Percentiles rank a stretch among this genome's conserved stretches.
Conservation (phyloP, 2,329 filamentous ascomycete species). For the Clonostachys solani region DNA sequence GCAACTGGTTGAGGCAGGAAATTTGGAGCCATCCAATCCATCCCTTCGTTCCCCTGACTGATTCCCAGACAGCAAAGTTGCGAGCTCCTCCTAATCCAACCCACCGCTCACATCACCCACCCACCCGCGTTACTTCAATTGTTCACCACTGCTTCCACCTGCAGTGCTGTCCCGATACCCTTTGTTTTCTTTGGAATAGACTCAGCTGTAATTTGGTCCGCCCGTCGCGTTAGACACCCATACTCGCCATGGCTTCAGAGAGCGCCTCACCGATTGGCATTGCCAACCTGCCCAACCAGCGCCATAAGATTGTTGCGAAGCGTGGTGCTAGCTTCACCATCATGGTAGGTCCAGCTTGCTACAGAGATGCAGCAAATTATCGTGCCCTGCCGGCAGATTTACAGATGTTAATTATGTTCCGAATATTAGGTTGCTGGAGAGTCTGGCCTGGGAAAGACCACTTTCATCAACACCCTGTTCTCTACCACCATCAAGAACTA, state of each 20-base stretch:
- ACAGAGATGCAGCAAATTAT: neutral
- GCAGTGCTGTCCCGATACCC: neutral
- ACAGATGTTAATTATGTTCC: neutral
- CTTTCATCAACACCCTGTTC: conserved; percentile 99
- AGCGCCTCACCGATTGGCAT: conserved; percentile 68
- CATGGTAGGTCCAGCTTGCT: conserved; percentile 64
- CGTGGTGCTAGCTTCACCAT: conserved; percentile 98
- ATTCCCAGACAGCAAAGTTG: conserved; percentile 2
- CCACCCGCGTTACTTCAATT: neutral
- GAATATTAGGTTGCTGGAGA: conserved; percentile 84
- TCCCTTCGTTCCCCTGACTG: conserved; percentile 27
- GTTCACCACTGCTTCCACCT: neutral
- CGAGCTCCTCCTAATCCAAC: conserved; percentile 2
- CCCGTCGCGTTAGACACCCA: conserved; percentile 14
- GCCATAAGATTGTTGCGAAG: conserved; percentile 71
- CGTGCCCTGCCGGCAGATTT: neutral
- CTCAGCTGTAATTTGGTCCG: conserved; percentile 1
- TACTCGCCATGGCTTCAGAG: conserved; percentile 56
- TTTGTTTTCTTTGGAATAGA: conserved; percentile 1
- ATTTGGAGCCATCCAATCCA: conserved; percentile 10
- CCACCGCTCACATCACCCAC: neutral
- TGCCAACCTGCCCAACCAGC: conserved; percentile 70
- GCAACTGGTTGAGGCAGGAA: conserved; percentile 18
- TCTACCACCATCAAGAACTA: conserved; percentile 99
- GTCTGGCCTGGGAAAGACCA: conserved; percentile 97